Evolutionary conservation across 2,329 filamentous ascomycete species (phyloP), one percentile per base, ranked within the genome.

Genomic region (Monosporascus ibericus): DNA sequence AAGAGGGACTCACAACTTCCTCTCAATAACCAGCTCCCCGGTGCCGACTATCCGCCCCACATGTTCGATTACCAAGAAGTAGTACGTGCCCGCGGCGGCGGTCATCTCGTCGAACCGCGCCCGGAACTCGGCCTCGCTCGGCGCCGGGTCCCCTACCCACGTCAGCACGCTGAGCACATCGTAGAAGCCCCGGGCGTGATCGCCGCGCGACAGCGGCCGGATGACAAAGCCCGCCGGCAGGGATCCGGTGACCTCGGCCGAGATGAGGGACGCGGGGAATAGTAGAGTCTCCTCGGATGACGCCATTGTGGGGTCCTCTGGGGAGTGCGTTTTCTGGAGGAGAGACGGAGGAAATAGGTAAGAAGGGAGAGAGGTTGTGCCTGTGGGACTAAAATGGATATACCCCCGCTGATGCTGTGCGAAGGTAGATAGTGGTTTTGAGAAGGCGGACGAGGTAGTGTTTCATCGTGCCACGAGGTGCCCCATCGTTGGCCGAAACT

Each of bases 131-230:
- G 58, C 47, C 63, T 86, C 78, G 7, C 77, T 78, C 51, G 90
- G 80, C 42, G 90, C 84, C 52, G 90, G 79, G 44, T 91, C 84
- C 47, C 87, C 88, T 38, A 92, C 87, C 49, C 84, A 88, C 1
- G 89, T 92, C 52, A 94, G 75, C 17, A 90, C 87, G 27, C 83
- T 76, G 54, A 94, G 75, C 18, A 89, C 87, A 60, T 90, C 85
- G 48, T 92, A 78, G 68, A 91, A 91, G 52, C 87, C 87, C 46
- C 77, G 78, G 44, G 73, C 70, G 70, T 85, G 90, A 70, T 94
- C 89, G 52, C 72, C 74, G 60, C 80, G 81, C 61, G 82, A 76
- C 30, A 92, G 72, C 0, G 89, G 85, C 17, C 89, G 86, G 64
- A 90, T 80, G 2, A 73, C 80, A 75, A 90, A 92, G 60, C 81